A percentile compares a stretch with the other conserved stretches of the same genome.
Evolutionary conservation across 1,139 yeast species (phyloP).

Genomic region (Lodderomyces beijingensis): DNA sequence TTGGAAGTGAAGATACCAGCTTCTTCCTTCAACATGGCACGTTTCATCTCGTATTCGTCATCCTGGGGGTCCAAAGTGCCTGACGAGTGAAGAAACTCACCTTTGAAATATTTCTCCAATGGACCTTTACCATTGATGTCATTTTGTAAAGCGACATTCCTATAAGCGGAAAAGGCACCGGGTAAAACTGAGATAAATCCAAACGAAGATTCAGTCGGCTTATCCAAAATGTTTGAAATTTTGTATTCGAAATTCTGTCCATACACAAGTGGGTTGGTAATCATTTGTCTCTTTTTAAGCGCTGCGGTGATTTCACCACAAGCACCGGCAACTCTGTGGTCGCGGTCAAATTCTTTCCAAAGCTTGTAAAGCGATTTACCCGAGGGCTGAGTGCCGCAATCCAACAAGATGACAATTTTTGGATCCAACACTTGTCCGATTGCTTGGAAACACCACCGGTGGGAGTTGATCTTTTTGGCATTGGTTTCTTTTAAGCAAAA

Average conservation of each 20-base stretch:
- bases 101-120: slow-evolving; percentile 45
- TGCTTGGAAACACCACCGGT: slow-evolving; percentile 51
- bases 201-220: slow-evolving; percentile 44
- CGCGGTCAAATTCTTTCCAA: slow-evolving; percentile 47
- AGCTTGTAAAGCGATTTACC: slow-evolving; percentile 44
- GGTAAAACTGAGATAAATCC: slow-evolving; percentile 47
- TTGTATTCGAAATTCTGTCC: slow-evolving; percentile 48
- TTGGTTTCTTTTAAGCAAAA: slow-evolving; percentile 46
- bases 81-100: slow-evolving; percentile 44
- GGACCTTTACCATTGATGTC: slow-evolving; percentile 45
- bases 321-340: slow-evolving; percentile 48
- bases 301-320: slow-evolving; percentile 49
- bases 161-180: slow-evolving; percentile 45
- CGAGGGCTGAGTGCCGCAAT: slow-evolving; percentile 47
- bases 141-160: slow-evolving; percentile 39
- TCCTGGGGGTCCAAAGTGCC: slow-evolving; percentile 45
- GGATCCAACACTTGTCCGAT: slow-evolving; percentile 44
- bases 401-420: slow-evolving; percentile 38
- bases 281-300: slow-evolving; percentile 35
- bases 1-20: slow-evolving; percentile 49
- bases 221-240: slow-evolving; percentile 43
- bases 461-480: slow-evolving; percentile 47
- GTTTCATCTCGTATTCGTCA: slow-evolving; percentile 41
- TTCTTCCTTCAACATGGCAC: slow-evolving; percentile 37
- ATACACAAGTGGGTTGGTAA: slow-evolving; percentile 44